Evolutionary conservation across 805 yeast species (phyloP).

Genomic region (Schwanniomyces sp.): DNA sequence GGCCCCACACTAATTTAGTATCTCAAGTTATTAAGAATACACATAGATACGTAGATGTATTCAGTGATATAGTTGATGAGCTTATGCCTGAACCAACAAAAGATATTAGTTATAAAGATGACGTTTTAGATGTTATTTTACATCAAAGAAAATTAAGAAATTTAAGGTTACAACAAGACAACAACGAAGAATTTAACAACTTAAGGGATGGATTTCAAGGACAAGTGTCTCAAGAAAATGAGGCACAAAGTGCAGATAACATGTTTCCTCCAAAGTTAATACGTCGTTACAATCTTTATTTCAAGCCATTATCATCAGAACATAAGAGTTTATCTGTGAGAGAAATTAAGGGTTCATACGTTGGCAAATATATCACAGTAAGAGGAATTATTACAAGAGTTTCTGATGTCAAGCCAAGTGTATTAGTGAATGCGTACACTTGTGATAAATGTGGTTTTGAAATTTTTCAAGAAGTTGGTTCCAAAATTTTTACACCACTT

Average conservation of each 20-base stretch:
- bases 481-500: constrained; percentile 84
- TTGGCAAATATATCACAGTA: constrained; percentile 87
- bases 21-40: constrained; percentile 71
- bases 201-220: constrained; percentile 31
- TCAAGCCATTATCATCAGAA: constrained; percentile 67
- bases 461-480: constrained; percentile 89
- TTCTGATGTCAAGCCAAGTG: constrained; percentile 92
- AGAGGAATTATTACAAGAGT: constrained; percentile 95
- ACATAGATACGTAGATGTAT: constrained; percentile 73
- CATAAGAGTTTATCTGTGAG: constrained; percentile 79
- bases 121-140: constrained; percentile 87
- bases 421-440: constrained; percentile 89
- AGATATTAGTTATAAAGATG: constrained; percentile 77
- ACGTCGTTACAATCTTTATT: constrained; percentile 83
- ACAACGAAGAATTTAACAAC: constrained; percentile 57
- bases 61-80: constrained; percentile 73
- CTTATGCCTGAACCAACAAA: constrained; percentile 85
- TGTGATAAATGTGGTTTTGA: constrained; percentile 98
- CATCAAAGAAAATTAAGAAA: constrained; percentile 88
- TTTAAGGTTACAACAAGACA: constrained; percentile 66
- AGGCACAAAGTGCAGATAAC: constrained; percentile 33
- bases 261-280: constrained; percentile 84
- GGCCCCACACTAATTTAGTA: constrained; percentile 38
- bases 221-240: constrained; percentile 20
- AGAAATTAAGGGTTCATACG: constrained; percentile 76